These are phyloP conservation scores for Trichophaea hybrida DNA, from an alignment of 2,329 filamentous ascomycete genomes.

Conservation along the genomic window DNA sequence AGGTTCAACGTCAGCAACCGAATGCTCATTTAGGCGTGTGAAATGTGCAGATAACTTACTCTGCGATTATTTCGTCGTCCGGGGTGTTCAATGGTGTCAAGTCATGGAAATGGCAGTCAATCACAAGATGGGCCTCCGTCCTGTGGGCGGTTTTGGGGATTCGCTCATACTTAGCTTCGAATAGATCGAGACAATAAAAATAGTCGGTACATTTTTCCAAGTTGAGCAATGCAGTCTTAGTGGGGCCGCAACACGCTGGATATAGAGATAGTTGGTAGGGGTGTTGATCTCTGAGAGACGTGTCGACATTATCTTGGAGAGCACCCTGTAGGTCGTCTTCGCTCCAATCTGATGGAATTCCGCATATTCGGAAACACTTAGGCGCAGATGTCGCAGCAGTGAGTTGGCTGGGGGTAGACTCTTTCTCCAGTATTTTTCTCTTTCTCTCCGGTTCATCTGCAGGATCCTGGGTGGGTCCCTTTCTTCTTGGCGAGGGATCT, in stretches of 20 bases:
- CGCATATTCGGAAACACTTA: background rate
- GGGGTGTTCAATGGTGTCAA: conserved; percentile 2
- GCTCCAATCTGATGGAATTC: background rate
- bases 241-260: conserved; percentile 2
- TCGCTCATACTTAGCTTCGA: background rate
- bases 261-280: background rate
- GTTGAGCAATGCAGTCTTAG: conserved; percentile 5
- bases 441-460: no score
- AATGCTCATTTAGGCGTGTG: background rate
- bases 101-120: conserved; percentile 3
- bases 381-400: background rate
- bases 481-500: no score
- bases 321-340: background rate
- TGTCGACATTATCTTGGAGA: background rate
- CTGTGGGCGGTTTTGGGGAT: background rate
- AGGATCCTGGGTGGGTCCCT: no score
- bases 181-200: background rate
- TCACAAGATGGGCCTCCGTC: background rate
- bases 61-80: background rate
- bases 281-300: background rate
- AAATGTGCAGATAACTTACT: background rate
- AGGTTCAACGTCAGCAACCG: background rate
- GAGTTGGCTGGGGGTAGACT: no score
- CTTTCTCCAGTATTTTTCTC: no score
- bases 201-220: background rate